These are phyloP conservation scores for Beauveria sp. DNA, from an alignment of 2,329 filamentous ascomycete genomes.

Conservation along the genomic window DNA sequence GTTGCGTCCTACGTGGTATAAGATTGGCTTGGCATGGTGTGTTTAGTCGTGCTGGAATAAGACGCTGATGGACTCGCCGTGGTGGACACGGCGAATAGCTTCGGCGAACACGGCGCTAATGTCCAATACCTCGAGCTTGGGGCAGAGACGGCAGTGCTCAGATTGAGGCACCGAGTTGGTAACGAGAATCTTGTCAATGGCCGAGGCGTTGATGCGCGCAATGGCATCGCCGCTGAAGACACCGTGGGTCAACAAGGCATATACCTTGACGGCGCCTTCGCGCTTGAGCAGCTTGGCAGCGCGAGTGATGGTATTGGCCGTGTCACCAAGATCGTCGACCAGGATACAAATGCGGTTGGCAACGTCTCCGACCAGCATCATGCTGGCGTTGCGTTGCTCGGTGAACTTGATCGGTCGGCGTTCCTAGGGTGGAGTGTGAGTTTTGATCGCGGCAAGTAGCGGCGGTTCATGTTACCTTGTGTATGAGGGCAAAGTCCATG, in stretches of 20 bases:
- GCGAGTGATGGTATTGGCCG: conserved; percentile 92
- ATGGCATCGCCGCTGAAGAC: conserved; percentile 94
- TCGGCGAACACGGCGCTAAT: conserved; percentile 87
- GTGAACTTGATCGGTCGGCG: conserved; percentile 81
- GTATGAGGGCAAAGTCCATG: conserved; percentile 94
- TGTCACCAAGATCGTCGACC: conserved; percentile 91
- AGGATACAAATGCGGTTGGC: conserved; percentile 76
- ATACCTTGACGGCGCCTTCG: conserved; percentile 85
- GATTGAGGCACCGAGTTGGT: conserved; percentile 92
- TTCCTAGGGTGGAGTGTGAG: conserved; percentile 48
- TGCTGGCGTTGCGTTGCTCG: conserved; percentile 83
- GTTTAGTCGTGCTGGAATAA: conserved; percentile 52
- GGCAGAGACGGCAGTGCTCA: conserved; percentile 68
- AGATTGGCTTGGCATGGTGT: background rate
- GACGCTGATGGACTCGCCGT: conserved; percentile 95
- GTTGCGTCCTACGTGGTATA: background rate
- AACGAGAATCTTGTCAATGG: conserved; percentile 87
- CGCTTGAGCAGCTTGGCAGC: conserved; percentile 96
- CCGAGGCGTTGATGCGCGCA: conserved; percentile 84
- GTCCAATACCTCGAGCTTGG: conserved; percentile 88
- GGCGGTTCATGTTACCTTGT: conserved; percentile 57
- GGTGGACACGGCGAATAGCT: conserved; percentile 91
- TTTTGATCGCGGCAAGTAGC: conserved; percentile 12
- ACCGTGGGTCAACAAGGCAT: conserved; percentile 88
- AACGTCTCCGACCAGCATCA: conserved; percentile 92